Evolutionary conservation across 768 basidiomycete genomes (phyloP).

Genomic region (Lactarius indigo): DNA sequence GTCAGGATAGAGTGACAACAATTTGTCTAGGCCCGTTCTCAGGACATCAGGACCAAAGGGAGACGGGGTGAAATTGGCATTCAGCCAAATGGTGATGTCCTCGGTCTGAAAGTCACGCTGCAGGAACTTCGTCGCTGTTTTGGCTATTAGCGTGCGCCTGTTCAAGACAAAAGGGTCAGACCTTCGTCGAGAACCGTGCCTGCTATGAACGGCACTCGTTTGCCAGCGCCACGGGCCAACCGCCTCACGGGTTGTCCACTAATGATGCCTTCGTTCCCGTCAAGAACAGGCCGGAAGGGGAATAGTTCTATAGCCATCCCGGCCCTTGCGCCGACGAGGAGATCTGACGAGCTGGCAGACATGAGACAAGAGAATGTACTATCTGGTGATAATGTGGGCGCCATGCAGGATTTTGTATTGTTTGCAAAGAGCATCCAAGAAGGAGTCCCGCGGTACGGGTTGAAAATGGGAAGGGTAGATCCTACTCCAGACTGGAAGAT

Average conservation of each 20-base stretch:
- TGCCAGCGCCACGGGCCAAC: constrained; percentile 33
- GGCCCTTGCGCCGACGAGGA: constrained; percentile 24
- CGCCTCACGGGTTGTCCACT: constrained; percentile 40
- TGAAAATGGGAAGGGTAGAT: constrained; percentile 32
- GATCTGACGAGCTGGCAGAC: constrained; percentile 22
- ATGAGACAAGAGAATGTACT: constrained; percentile 38
- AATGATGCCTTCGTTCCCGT: constrained; percentile 40
- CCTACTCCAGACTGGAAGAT: constrained; percentile 44
- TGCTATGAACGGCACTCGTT: constrained; percentile 43
- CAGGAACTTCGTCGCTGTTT: constrained; percentile 38
- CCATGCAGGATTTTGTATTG: constrained; percentile 36
- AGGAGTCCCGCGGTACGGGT: constrained; percentile 32
- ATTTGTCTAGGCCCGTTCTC: constrained; percentile 27
- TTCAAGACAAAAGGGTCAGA: constrained; percentile 18
- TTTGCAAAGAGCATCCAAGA: constrained; percentile 41
- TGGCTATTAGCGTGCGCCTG: background rate
- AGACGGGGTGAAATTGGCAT: constrained; percentile 21
- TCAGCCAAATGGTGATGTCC: constrained; percentile 9
- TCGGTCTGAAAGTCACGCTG: constrained; percentile 24
- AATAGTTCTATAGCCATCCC: constrained; percentile 31
- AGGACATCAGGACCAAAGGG: constrained; percentile 14
- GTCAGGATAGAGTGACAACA: constrained; percentile 42
- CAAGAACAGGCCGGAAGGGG: constrained; percentile 40
- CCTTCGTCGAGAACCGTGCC: constrained; percentile 48
- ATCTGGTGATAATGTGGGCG: constrained; percentile 22